phyloP scores from a whole-genome alignment of 306 rosid species.

The Glycine soja region DNA sequence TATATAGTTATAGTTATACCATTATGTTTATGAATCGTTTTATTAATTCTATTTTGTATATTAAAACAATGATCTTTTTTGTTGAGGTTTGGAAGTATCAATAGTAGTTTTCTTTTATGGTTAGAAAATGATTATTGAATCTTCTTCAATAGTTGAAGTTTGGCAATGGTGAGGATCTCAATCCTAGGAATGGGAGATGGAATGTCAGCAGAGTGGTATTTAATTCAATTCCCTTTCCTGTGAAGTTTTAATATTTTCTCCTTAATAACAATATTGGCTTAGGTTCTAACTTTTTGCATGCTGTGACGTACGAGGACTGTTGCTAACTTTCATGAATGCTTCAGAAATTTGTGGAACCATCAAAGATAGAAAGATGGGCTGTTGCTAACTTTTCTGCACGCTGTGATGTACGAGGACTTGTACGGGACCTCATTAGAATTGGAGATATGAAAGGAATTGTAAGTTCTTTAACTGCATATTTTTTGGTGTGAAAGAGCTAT shows the following conservation, averaged over 20 bases:
- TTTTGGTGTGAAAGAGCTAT: slow-evolving; percentile 6
- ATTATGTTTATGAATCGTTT: slow-evolving; percentile 7
- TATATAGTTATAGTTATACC: background rate
- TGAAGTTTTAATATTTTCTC: slow-evolving; percentile 11
- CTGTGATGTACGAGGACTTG: slow-evolving; percentile 67
- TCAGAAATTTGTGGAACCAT: slow-evolving; percentile 85
- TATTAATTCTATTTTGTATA: background rate
- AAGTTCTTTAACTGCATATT: slow-evolving; percentile 46
- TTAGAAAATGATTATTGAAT: slow-evolving; percentile 34
- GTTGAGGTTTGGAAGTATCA: background rate
- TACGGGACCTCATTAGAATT: slow-evolving; percentile 68
- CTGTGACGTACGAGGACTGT: no score
- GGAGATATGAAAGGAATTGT: slow-evolving; percentile 82
- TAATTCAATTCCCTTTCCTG: slow-evolving; percentile 29
- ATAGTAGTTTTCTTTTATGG: background rate
- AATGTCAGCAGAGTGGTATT: slow-evolving; percentile 78
- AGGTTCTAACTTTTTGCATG: slow-evolving; percentile 37
- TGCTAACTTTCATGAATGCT: background rate
- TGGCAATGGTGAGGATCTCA: slow-evolving; percentile 90
- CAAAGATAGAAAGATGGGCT: slow-evolving; percentile 83
- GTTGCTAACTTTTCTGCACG: slow-evolving; percentile 92
- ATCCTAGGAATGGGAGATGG: slow-evolving; percentile 93
- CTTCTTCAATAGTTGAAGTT: slow-evolving; percentile 67
- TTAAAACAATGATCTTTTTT: no score
- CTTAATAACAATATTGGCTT: slow-evolving; percentile 50